Evolutionary conservation across 2,329 filamentous ascomycete genomes (phyloP).

Genomic region (Ceratocystis eucalypticola): DNA sequence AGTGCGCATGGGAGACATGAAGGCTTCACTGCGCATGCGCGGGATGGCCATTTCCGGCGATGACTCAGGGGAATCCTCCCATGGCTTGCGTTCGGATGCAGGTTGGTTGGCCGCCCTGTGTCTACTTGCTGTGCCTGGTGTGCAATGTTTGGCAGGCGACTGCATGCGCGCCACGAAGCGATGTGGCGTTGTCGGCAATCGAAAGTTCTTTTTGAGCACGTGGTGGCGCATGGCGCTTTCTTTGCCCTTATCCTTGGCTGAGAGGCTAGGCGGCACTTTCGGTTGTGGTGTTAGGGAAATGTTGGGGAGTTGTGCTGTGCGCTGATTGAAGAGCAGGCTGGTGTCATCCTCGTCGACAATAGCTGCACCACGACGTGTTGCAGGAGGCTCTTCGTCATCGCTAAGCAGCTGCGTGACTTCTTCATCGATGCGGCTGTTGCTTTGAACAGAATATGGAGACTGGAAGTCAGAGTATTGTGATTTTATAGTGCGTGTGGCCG

Average conservation of each 20-base stretch:
- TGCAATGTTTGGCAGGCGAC: constrained; percentile 13
- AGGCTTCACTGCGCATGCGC: constrained; percentile 71
- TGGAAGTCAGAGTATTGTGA: constrained; percentile 48
- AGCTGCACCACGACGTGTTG: constrained; percentile 15
- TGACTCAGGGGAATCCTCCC: constrained; percentile 44
- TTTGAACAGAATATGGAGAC: constrained; percentile 67
- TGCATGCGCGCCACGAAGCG: constrained; percentile 30
- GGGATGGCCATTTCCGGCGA: constrained; percentile 70
- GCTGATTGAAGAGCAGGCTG: constrained; percentile 38
- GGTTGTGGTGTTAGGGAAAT: constrained; percentile 46
- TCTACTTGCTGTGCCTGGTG: background rate
- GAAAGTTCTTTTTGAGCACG: constrained; percentile 90
- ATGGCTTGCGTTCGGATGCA: constrained; percentile 8
- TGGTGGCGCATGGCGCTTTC: constrained; percentile 76
- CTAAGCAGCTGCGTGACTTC: constrained; percentile 27
- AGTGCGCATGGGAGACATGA: constrained; percentile 52
- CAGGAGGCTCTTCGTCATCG: constrained; percentile 27
- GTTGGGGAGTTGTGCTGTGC: constrained; percentile 43
- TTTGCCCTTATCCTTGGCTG: constrained; percentile 26
- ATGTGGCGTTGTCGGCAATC: constrained; percentile 82
- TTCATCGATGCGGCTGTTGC: constrained; percentile 42
- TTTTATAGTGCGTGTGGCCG: constrained; percentile 35
- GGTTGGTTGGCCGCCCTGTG: background rate
- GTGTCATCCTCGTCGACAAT: constrained; percentile 32
- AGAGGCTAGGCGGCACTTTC: constrained; percentile 33